Conservation (phyloP, 495 filamentous ascomycete species). For the Aspergillus sparsus region DNA sequence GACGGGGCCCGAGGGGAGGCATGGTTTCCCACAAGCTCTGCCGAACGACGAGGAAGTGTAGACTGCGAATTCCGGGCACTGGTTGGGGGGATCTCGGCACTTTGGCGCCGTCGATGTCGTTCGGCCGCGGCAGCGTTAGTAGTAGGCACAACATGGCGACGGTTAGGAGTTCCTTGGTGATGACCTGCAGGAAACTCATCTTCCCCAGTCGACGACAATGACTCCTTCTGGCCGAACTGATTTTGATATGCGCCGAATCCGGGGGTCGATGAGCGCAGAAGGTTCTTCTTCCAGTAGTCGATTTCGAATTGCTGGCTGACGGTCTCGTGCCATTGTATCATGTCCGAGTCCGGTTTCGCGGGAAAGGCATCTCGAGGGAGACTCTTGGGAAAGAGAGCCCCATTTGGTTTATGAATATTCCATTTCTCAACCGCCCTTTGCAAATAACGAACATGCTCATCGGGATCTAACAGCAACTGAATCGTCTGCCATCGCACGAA, state of each 20-base stretch:
- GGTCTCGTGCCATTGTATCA: conserved; percentile 79
- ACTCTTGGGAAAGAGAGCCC: conserved; percentile 72
- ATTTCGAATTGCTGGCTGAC: conserved; percentile 52
- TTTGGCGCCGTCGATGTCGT: conserved; percentile 27
- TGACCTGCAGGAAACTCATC: conserved; percentile 28
- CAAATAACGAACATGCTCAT: conserved; percentile 81
- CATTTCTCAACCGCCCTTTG: conserved; percentile 78
- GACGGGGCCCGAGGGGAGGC: conserved; percentile 37
- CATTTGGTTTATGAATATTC: conserved; percentile 71
- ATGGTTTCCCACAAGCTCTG: conserved; percentile 20
- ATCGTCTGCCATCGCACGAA: conserved; percentile 95
- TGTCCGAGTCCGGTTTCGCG: conserved; percentile 68
- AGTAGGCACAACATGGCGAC: conserved; percentile 23
- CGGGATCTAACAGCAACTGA: conserved; percentile 82
- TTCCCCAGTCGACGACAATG: conserved; percentile 30
- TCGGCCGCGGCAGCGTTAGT: conserved; percentile 24
- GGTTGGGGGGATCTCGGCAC: conserved; percentile 31
- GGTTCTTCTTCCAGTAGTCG: conserved; percentile 42
- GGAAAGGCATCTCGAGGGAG: conserved; percentile 81
- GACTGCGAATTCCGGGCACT: conserved; percentile 28
- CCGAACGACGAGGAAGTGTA: conserved; percentile 20
- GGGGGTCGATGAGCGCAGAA: conserved; percentile 33
- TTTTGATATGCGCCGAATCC: conserved; percentile 38
- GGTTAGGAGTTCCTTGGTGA: conserved; percentile 23
- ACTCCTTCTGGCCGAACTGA: conserved; percentile 37